Evolutionary conservation across 108 stramenopile genomes (phyloP).

Genomic region (Nitzschia sp.): DNA sequence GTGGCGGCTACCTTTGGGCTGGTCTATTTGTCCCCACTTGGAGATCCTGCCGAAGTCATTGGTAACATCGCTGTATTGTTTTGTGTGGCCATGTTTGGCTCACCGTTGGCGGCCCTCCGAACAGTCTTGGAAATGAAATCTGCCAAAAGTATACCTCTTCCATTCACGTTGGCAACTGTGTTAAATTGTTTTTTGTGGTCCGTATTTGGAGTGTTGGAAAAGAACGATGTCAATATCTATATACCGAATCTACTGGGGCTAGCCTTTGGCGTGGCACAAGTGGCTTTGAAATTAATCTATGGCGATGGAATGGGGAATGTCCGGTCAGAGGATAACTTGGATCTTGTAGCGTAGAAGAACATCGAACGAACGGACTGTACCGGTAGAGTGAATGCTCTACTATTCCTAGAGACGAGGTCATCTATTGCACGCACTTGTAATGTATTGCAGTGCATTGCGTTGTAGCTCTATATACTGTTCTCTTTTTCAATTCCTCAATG

Average conservation of each 20-base stretch:
- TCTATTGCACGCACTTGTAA: not conserved
- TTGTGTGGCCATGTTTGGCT: slow-evolving; percentile 67
- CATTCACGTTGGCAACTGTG: slow-evolving; percentile 73
- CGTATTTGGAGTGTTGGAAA: slow-evolving; percentile 57
- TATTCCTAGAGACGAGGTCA: too few species aligned
- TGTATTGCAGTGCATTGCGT: too few species aligned
- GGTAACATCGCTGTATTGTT: slow-evolving; percentile 50
- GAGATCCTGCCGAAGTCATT: slow-evolving; percentile 30
- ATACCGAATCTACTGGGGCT: slow-evolving; percentile 77
- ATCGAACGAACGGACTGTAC: too few species aligned
- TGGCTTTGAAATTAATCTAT: slow-evolving; percentile 61
- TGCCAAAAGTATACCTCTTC: slow-evolving; percentile 77
- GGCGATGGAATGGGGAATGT: slow-evolving; percentile 36
- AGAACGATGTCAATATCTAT: slow-evolving; percentile 77
- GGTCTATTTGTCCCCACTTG: slow-evolving; percentile 7
- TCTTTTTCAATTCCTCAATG: slow-evolving; percentile 36
- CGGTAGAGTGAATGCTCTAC: too few species aligned
- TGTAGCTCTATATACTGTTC: not conserved
- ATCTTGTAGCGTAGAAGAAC: slow-evolving; percentile 4
- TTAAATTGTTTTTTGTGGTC: slow-evolving; percentile 77
- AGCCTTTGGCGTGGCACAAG: slow-evolving; percentile 59
- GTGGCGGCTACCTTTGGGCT: slow-evolving; percentile 35
- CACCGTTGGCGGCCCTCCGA: slow-evolving; percentile 66
- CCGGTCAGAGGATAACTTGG: not conserved
- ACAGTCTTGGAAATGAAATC: slow-evolving; percentile 68